These are phyloP conservation scores for Sonneratia alba DNA, from an alignment of 345 rosid genomes.

Conservation along the genomic window DNA sequence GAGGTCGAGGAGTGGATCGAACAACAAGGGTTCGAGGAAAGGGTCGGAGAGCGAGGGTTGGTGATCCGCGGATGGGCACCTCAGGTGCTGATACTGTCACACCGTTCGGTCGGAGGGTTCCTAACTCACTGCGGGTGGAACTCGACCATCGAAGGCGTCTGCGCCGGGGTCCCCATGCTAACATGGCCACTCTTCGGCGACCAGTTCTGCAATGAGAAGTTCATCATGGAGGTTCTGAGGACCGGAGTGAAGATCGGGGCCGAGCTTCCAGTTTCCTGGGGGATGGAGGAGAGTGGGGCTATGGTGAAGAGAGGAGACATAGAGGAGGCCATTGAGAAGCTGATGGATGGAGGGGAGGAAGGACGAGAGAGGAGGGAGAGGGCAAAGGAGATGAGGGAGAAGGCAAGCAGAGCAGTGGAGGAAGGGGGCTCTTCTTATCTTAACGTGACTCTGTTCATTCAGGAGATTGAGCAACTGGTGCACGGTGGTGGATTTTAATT, in stretches of 20 bases:
- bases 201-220: constrained; percentile 32
- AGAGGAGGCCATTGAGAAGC: constrained; percentile 10
- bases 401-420: constrained; percentile 20
- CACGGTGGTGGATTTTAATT: too few species aligned
- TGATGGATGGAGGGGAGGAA: constrained; percentile 17
- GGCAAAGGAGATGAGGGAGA: constrained; percentile 11
- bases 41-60: constrained; percentile 19
- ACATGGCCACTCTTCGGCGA: constrained; percentile 32
- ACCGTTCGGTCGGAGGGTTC: constrained; percentile 24
- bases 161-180: constrained; percentile 25
- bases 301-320: constrained; percentile 19
- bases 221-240: constrained; percentile 16
- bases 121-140: constrained; percentile 41
- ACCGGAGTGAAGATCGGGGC: constrained; percentile 19
- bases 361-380: constrained; percentile 16
- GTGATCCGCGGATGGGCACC: constrained; percentile 34
- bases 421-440: constrained; percentile 21
- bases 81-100: constrained; percentile 26
- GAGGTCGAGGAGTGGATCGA: constrained; percentile 23
- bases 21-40: constrained; percentile 19
- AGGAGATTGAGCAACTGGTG: constrained; percentile 10
- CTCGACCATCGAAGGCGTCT: constrained; percentile 20
- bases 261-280: constrained; percentile 9
- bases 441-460: constrained; percentile 10
- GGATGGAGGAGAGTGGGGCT: constrained; percentile 6